phyloP scores from a whole-genome alignment of 208 protist genomes.

The Jaenimonas drosophilae region DNA sequence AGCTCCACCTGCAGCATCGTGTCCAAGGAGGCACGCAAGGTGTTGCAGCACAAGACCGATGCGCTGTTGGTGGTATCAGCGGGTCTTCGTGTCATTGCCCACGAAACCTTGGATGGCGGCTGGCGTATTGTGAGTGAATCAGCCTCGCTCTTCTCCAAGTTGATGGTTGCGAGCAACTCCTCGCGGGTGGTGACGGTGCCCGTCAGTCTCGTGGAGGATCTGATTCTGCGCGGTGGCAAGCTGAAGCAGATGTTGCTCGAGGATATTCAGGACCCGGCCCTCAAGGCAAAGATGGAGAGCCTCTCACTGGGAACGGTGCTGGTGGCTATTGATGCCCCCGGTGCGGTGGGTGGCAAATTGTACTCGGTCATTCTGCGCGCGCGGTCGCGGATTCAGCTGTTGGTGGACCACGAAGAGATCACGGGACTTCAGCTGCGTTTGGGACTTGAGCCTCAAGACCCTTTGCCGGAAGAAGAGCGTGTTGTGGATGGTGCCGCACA shows the following conservation, averaged over 20 bases:
- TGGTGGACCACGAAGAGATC: conserved; percentile 78
- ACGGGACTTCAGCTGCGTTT: conserved; percentile 66
- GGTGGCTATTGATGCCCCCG: conserved; percentile 29
- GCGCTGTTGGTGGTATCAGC: conserved; percentile 59
- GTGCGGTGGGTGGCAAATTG: conserved; percentile 23
- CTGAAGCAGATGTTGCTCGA: conserved; percentile 51
- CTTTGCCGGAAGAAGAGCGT: not conserved
- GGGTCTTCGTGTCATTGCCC: conserved; percentile 62
- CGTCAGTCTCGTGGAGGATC: conserved; percentile 30
- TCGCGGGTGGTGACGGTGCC: conserved; percentile 42
- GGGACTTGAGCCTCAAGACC: conserved; percentile 15
- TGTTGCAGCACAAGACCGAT: conserved; percentile 59
- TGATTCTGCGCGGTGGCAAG: conserved; percentile 42
- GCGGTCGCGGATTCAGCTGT: conserved; percentile 53
- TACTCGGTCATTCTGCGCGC: conserved; percentile 62
- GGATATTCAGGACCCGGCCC: conserved; percentile 31
- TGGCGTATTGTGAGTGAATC: conserved; percentile 75
- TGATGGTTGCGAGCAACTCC: conserved; percentile 29
- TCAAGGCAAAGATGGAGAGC: conserved; percentile 24
- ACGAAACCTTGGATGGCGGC: conserved; percentile 49
- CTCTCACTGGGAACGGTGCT: conserved; percentile 52
- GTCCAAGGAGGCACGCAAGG: conserved; percentile 26
- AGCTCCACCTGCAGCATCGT: conserved; percentile 59
- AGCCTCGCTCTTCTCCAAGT: conserved; percentile 48
- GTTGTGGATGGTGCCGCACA: conserved; percentile 1